These are phyloP conservation scores for Coffea humblotiana DNA, from an alignment of 305 asterid genomes.

Conservation along the genomic window DNA sequence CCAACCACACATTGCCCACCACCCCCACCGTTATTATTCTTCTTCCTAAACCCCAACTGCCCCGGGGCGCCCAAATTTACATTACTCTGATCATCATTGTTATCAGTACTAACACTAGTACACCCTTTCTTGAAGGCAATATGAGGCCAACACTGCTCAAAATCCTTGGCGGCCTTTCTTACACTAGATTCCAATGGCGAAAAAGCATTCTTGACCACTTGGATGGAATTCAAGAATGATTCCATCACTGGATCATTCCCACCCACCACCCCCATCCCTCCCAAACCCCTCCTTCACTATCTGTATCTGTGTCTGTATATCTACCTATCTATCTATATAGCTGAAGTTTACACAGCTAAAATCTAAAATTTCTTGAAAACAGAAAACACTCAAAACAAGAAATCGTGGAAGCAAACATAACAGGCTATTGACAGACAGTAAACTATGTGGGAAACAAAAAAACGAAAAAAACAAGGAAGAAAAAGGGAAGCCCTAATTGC, in stretches of 20 bases:
- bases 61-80: conserved; percentile 16
- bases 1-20: conserved; percentile 30
- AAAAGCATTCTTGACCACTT: conserved; percentile 64
- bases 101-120: conserved; percentile 22
- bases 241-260: conserved; percentile 78
- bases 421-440: conserved; percentile 10
- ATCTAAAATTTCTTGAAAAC: neutral
- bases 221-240: conserved; percentile 74
- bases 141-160: conserved; percentile 71
- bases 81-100: conserved; percentile 29
- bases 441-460: neutral
- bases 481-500: conserved; percentile 3
- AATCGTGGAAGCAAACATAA: neutral
- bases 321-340: neutral
- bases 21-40: conserved; percentile 24
- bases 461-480: neutral
- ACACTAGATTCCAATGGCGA: conserved; percentile 72
- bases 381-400: conserved; percentile 3
- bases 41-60: conserved; percentile 46
- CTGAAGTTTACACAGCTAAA: conserved; percentile 5
- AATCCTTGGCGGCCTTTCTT: conserved; percentile 67
- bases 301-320: neutral
- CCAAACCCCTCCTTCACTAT: conserved; percentile 39
- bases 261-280: conserved; percentile 73
- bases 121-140: conserved; percentile 33